phyloP scores from a whole-genome alignment of 768 basidiomycete species.

The Fomitopsis serialis region DNA sequence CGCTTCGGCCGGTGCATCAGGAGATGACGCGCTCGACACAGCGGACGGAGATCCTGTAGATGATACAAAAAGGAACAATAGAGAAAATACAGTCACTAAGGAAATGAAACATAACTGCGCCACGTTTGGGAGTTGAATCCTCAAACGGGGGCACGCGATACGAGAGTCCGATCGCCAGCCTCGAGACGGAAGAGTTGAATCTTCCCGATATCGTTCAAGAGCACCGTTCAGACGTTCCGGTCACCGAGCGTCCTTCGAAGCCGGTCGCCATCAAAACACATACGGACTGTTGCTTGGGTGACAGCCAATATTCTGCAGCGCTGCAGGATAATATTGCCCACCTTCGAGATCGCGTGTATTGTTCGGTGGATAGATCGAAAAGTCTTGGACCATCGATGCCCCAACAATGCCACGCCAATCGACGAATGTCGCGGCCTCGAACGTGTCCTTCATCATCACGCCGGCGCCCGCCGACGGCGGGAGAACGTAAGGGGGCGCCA shows the following conservation, averaged over 20 bases:
- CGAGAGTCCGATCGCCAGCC: background rate
- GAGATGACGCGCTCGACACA: background rate
- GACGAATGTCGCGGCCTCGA: slow-evolving; percentile 19
- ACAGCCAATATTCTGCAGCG: slow-evolving; percentile 9
- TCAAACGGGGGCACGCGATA: background rate
- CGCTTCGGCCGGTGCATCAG: background rate
- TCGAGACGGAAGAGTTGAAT: background rate
- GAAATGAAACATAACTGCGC: background rate
- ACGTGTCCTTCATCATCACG: slow-evolving; percentile 19
- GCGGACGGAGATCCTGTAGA: background rate
- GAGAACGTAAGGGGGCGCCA: slow-evolving; percentile 10
- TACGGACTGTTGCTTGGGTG: slow-evolving; percentile 14
- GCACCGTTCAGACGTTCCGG: background rate
- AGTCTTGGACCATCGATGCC: slow-evolving; percentile 2
- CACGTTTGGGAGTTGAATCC: slow-evolving; percentile 1
- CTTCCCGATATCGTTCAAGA: background rate
- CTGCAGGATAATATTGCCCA: slow-evolving; percentile 9
- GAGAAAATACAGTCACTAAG: background rate
- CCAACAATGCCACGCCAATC: slow-evolving; percentile 9
- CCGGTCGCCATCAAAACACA: background rate
- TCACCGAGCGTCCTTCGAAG: background rate
- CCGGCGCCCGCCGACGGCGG: slow-evolving; percentile 13
- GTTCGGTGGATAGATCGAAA: slow-evolving; percentile 3
- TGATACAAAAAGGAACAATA: background rate
- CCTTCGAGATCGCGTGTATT: slow-evolving; percentile 2